Percentiles rank a stretch among this genome's conserved stretches.
Conservation (phyloP, 768 basidiomycete species). For the Termitomyces sp. region DNA sequence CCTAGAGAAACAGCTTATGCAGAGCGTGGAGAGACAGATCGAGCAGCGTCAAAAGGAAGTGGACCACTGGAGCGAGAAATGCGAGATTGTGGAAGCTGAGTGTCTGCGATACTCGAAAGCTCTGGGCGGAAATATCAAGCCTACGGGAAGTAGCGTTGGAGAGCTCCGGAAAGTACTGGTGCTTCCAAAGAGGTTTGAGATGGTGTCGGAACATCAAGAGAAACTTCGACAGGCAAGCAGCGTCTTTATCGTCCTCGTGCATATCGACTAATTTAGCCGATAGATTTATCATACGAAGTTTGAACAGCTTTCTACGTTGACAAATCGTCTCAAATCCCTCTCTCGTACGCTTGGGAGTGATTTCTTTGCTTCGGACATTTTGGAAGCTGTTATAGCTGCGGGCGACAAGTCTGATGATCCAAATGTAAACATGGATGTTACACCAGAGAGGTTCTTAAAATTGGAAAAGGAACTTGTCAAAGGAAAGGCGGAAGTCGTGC, state of each 20-base stretch:
- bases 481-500: conserved; percentile 82
- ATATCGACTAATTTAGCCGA: conserved; percentile 2
- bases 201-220: conserved; percentile 67
- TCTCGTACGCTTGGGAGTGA: conserved; percentile 54
- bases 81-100: conserved; percentile 54
- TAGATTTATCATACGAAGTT: conserved; percentile 74
- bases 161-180: conserved; percentile 70
- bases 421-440: conserved; percentile 60
- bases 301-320: conserved; percentile 68
- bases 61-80: conserved; percentile 64
- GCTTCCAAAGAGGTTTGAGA: conserved; percentile 67
- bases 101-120: conserved; percentile 65
- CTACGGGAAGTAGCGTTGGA: conserved; percentile 55
- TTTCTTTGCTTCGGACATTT: conserved; percentile 54
- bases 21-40: conserved; percentile 73
- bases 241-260: not conserved
- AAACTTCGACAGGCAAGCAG: conserved; percentile 68
- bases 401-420: conserved; percentile 34
- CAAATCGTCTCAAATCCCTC: conserved; percentile 56
- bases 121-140: conserved; percentile 68
- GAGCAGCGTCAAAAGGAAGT: conserved; percentile 69
- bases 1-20: conserved; percentile 70
- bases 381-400: conserved; percentile 38
- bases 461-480: conserved; percentile 82
- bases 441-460: conserved; percentile 72